Percentiles rank a stretch among this genome's conserved stretches.
Conservation (phyloP, 2,329 filamentous ascomycete species). For the Diaporthe sp. region DNA sequence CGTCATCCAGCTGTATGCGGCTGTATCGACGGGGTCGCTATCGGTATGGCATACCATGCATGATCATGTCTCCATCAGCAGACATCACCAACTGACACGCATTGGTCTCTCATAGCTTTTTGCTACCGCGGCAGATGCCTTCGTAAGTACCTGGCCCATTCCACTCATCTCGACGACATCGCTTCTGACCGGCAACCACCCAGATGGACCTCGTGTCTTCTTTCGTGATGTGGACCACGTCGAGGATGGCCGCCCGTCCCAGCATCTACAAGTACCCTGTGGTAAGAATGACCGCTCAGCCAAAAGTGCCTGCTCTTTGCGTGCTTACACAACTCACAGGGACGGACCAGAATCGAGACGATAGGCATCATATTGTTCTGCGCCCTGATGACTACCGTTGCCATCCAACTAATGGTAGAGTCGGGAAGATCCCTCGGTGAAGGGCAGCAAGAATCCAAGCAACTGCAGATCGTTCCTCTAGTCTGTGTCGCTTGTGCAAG, state of each 20-base stretch:
- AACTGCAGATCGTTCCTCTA: conserved; percentile 64
- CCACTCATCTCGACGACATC: not conserved
- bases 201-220: conserved; percentile 73
- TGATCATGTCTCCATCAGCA: not conserved
- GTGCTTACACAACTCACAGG: conserved; percentile 40
- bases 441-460: conserved; percentile 52
- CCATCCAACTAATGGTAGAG: conserved; percentile 70
- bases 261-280: conserved; percentile 73
- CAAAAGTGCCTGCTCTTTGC: conserved; percentile 39
- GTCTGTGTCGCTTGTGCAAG: conserved; percentile 64
- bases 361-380: conserved; percentile 75
- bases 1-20: conserved; percentile 68
- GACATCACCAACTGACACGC: conserved; percentile 6
- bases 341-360: conserved; percentile 71
- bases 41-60: conserved; percentile 45
- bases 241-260: conserved; percentile 66
- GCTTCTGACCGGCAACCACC: conserved; percentile 37
- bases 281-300: conserved; percentile 16
- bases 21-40: conserved; percentile 67
- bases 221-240: conserved; percentile 70
- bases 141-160: conserved; percentile 49
- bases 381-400: conserved; percentile 73
- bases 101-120: conserved; percentile 56
- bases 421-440: conserved; percentile 62
- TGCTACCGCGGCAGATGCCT: conserved; percentile 73